Conservation (phyloP, 345 rosid genomes). For the Diplotaxis tenuifolia region DNA sequence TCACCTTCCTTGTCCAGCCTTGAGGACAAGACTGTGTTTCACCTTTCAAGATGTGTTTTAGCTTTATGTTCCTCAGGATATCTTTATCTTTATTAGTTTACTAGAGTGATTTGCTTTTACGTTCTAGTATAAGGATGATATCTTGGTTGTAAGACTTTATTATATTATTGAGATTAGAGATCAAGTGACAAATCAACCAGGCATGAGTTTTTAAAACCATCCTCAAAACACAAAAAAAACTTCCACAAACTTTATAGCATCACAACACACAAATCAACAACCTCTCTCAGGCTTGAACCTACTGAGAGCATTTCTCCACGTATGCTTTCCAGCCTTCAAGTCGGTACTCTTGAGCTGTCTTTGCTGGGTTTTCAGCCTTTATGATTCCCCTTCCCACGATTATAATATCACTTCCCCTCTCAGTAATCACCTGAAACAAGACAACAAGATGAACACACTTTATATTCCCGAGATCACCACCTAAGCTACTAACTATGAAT, state of each 20-base stretch:
- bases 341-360: constrained; percentile 77
- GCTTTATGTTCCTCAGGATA: neutral
- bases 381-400: constrained; percentile 96
- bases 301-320: constrained; percentile 58
- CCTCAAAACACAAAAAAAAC: constrained; percentile 22
- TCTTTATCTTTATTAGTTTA: neutral
- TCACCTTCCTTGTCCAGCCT: neutral
- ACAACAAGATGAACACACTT: neutral
- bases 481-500: neutral
- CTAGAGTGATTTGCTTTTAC: neutral
- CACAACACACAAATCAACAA: constrained; percentile 22
- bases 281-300: constrained; percentile 3
- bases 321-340: constrained; percentile 97
- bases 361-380: constrained; percentile 73
- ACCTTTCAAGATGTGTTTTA: neutral
- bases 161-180: neutral
- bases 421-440: constrained; percentile 60
- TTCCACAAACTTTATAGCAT: constrained; percentile 2
- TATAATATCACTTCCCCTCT: constrained; percentile 93
- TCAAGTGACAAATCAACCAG: constrained; percentile 14
- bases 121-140: neutral
- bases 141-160: neutral
- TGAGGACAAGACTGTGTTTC: constrained; percentile 4
- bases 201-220: constrained; percentile 13
- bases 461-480: neutral